Base-by-base conservation (phyloP, 371 early-diverging fungal species). In the Sporodiniella umbellata region DNA sequence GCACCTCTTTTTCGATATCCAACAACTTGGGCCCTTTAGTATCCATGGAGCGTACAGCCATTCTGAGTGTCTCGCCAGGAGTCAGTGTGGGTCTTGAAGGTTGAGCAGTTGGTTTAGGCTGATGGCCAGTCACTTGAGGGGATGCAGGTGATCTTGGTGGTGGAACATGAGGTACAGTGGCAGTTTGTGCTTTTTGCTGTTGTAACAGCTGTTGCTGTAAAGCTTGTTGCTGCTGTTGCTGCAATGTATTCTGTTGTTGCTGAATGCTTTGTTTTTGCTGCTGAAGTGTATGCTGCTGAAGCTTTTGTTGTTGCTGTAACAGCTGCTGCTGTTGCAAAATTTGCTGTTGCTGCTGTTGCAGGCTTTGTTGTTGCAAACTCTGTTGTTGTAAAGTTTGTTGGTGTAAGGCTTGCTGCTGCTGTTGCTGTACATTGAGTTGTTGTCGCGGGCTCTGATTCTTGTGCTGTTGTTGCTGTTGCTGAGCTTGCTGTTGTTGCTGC, bases 1-100 rank as follows among this genome's bases (percentile, higher is more conserved):
- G 63, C 8, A 73, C 60, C 22, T 69, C 70, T 26, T 67, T 73
- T 15, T 69, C 31, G 0, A 69, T 70, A 51, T 73, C 69, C 56
- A 64, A 0, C 62, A 42, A 39, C 63, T 67, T n/a, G 37, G 48
- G 4, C 56, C 44, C n/a, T 30, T 60, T 59, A 30, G 49, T 56
- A 33, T 60, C 60, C 2, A 54, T 31, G 18, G 51, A 56, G 47
- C 59, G 47, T 1, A 63, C 63, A 18, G 25, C 26, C 44, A 24
- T 23, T 25, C 26, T 43, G 14, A 28, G n/a, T 6, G 44, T 21
- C 15, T 8, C 26, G 7, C 44, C 44, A 25, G 44, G 44, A 11
- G 42, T 22, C 7, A 18, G 42, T 25, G 24, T 25, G n/a, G 73
- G 70, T 12, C 65, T 50, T 19, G 53, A 10, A 11, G 60, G 12